Percentiles rank a stretch among this genome's conserved stretches.
Evolutionary conservation across 1,139 yeast genomes (phyloP).

Genomic region (Protomyces gravidus): DNA sequence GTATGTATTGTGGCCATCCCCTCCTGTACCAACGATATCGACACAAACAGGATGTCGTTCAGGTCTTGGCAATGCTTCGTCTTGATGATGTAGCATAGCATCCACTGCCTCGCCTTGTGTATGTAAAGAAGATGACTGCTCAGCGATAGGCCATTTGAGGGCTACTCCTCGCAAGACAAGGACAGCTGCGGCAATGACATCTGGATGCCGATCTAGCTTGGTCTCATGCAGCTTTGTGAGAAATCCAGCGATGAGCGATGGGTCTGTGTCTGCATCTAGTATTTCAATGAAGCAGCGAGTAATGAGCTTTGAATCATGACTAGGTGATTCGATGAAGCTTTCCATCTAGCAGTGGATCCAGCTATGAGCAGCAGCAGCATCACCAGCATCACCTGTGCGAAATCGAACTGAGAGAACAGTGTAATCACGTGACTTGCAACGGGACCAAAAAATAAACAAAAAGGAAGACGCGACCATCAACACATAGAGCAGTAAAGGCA

Average conservation of each 20-base stretch:
- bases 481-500: neutral
- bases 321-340: constrained; percentile 1
- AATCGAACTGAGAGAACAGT: neutral
- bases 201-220: constrained; percentile 15
- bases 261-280: constrained; percentile 5
- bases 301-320: neutral
- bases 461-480: neutral
- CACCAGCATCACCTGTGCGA: too few species aligned
- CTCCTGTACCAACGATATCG: constrained; percentile 97
- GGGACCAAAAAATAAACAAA: neutral
- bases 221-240: constrained; percentile 15
- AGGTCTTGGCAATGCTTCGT: constrained; percentile 7
- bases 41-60: constrained; percentile 43
- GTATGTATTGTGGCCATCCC: constrained; percentile 95
- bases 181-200: constrained; percentile 19
- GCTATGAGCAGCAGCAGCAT: neutral
- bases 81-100: neutral
- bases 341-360: constrained; percentile 2
- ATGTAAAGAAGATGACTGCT: neutral
- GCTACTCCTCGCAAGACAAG: constrained; percentile 10
- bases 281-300: constrained; percentile 14
- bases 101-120: constrained; percentile 7
- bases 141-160: constrained; percentile 6
- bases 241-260: constrained; percentile 1
- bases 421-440: too few species aligned